phyloP scores from a whole-genome alignment of 345 rosid genomes.

The Boechera retrofracta region DNA sequence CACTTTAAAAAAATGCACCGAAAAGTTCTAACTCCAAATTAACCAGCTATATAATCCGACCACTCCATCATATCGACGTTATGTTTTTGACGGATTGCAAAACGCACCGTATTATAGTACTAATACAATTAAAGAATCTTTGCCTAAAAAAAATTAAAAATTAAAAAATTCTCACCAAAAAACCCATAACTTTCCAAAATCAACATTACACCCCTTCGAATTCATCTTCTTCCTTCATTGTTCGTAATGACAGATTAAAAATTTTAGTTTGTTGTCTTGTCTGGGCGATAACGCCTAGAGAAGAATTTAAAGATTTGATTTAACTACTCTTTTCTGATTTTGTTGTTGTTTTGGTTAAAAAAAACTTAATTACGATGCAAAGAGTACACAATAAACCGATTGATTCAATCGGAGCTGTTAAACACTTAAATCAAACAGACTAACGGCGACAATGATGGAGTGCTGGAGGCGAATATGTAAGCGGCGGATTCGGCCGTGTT shows the following conservation, averaged over 20 bases:
- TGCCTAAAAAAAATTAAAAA: no score
- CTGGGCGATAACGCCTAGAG: slow-evolving; percentile 45
- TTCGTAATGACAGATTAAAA: slow-evolving; percentile 40
- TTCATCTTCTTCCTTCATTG: not conserved
- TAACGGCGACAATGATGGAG: slow-evolving; percentile 14
- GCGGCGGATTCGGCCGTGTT: slow-evolving; percentile 92
- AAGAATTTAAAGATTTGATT: not conserved
- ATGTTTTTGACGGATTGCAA: no score
- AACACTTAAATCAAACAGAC: slow-evolving; percentile 33
- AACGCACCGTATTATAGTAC: no score
- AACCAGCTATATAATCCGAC: no score
- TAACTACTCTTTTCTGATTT: slow-evolving; percentile 13
- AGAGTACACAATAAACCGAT: slow-evolving; percentile 32
- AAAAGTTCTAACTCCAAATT: no score
- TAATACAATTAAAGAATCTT: no score
- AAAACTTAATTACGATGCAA: slow-evolving; percentile 35
- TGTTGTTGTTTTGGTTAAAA: not conserved
- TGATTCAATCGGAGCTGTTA: slow-evolving; percentile 11
- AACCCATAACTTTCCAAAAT: no score
- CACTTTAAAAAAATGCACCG: no score
- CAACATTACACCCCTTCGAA: no score
- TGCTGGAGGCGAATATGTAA: slow-evolving; percentile 68
- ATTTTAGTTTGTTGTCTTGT: slow-evolving; percentile 21
- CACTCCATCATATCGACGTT: no score
- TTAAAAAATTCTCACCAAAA: no score